Evolutionary conservation across 164 flowering plant species (phyloP).

Genomic region (Santalum album): DNA sequence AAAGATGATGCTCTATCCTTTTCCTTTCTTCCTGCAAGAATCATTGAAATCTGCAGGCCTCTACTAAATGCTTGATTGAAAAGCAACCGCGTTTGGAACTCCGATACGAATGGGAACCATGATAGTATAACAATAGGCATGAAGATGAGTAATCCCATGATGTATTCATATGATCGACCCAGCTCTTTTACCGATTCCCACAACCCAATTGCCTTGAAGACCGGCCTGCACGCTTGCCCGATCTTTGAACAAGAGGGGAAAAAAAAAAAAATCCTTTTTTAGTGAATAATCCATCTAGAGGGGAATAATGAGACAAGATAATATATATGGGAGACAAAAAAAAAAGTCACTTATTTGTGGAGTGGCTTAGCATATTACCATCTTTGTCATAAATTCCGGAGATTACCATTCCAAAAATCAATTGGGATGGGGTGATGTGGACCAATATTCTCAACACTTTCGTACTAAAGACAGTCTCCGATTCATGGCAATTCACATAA

Average conservation of each 20-base stretch:
- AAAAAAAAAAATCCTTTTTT: background rate
- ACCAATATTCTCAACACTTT: too few relatives aligned
- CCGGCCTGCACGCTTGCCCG: slow-evolving; percentile 70
- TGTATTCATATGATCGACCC: slow-evolving; percentile 71
- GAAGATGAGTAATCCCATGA: slow-evolving; percentile 80
- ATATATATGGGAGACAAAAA: too few relatives aligned
- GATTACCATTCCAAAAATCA: too few relatives aligned
- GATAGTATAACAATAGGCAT: slow-evolving; percentile 76
- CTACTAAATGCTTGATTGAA: slow-evolving; percentile 99
- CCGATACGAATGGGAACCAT: slow-evolving; percentile 94
- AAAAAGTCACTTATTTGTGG: too few relatives aligned
- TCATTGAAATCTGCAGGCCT: slow-evolving; percentile 98
- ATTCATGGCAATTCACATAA: too few relatives aligned
- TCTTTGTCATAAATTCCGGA: too few relatives aligned
- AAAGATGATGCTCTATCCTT: background rate
- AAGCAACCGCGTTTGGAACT: slow-evolving; percentile 87
- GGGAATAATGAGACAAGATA: too few relatives aligned
- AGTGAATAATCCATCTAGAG: too few relatives aligned
- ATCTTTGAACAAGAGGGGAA: slow-evolving; percentile 30
- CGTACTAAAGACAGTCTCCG: too few relatives aligned
- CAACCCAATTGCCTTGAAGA: slow-evolving; percentile 42
- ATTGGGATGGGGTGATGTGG: too few relatives aligned
- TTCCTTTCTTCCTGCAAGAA: slow-evolving; percentile 80
- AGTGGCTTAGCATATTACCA: too few relatives aligned
- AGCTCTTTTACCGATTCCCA: slow-evolving; percentile 89